These are phyloP conservation scores for Ehretia macrophylla DNA, from an alignment of 257 asterid species.

Conservation along the genomic window DNA sequence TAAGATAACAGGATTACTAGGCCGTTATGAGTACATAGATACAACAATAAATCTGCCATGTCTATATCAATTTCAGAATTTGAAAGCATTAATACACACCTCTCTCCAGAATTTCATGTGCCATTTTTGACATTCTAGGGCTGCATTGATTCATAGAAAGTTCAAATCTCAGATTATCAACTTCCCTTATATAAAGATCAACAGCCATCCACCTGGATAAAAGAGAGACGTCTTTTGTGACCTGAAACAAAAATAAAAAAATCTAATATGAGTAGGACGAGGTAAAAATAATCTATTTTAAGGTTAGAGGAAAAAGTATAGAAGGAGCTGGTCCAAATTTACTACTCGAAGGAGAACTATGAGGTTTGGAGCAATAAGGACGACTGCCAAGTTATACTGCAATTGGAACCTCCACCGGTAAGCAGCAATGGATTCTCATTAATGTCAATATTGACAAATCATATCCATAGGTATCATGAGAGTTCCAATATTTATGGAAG, in stretches of 20 bases:
- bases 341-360: no score
- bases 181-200: constrained; percentile 82
- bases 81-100: constrained; percentile 31
- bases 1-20: no score
- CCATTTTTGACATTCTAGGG: constrained; percentile 53
- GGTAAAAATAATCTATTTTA: background rate
- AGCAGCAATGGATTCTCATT: no score
- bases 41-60: constrained; percentile 4
- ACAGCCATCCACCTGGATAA: constrained; percentile 98
- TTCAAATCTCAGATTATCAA: constrained; percentile 89
- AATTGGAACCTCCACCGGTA: no score
- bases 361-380: no score
- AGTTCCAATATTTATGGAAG: no score
- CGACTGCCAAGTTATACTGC: no score
- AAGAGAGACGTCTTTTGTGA: constrained; percentile 82
- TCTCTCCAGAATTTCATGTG: constrained; percentile 73
- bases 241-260: constrained; percentile 42
- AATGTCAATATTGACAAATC: no score
- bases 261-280: constrained; percentile 14
- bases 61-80: background rate
- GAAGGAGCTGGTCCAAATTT: no score
- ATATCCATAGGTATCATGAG: no score
- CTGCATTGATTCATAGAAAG: constrained; percentile 91
- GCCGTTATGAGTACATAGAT: no score
- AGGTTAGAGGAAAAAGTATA: no score